Percentiles rank a stretch among this genome's conserved stretches.
Evolutionary conservation across 495 filamentous ascomycete species (phyloP).

Genomic region (Aspergillus steynii): DNA sequence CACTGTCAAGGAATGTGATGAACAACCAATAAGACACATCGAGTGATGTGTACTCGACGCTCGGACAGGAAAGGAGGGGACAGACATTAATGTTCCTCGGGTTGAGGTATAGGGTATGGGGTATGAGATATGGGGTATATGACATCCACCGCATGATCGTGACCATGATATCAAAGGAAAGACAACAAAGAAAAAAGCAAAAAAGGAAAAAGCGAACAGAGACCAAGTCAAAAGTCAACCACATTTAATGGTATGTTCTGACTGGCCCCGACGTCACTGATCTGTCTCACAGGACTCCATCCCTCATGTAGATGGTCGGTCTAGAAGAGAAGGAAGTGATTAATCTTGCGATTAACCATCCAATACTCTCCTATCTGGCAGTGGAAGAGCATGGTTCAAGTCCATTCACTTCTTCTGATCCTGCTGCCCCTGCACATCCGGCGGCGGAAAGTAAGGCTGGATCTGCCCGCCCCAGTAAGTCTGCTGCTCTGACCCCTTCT

Average conservation of each 20-base stretch:
- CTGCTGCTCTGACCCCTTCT: neutral
- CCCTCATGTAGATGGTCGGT: neutral
- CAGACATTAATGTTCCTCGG: neutral
- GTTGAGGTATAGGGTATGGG: neutral
- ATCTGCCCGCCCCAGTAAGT: neutral
- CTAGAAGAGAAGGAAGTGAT: neutral
- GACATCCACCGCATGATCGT: neutral
- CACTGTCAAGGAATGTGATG: neutral
- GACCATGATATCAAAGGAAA: constrained; percentile 1
- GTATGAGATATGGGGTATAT: neutral
- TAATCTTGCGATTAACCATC: too few species aligned
- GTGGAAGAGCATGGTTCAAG: too few species aligned
- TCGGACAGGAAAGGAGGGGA: neutral
- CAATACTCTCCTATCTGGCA: neutral
- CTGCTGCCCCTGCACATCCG: neutral
- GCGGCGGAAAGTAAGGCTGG: neutral
- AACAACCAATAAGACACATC: neutral
- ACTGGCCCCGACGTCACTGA: neutral
- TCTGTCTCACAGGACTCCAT: neutral
- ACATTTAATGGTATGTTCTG: neutral
- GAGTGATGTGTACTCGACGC: neutral
- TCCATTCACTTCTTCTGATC: neutral
- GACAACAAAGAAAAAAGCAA: neutral
- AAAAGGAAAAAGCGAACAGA: neutral
- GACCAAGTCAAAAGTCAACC: neutral